Evolutionary conservation across 331 rosid genomes (phyloP).

Genomic region (Cydonia oblonga): DNA sequence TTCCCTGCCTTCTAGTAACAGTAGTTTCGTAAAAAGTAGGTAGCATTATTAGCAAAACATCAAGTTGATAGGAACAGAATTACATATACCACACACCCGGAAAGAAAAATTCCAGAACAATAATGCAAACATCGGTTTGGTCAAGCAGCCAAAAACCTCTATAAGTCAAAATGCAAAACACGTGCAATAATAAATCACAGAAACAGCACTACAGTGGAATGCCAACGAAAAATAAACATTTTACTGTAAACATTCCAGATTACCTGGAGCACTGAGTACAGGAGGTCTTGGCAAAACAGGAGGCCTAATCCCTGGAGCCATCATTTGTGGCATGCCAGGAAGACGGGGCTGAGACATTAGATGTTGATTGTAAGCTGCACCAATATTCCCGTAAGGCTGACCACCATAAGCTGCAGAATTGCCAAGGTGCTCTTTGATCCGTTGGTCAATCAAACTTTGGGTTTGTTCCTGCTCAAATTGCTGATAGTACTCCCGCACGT

Average conservation of each 20-base stretch:
- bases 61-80: neutral
- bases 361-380: conserved; percentile 76
- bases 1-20: neutral
- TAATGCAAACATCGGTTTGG: neutral
- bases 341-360: conserved; percentile 60
- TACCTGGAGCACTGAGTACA: conserved; percentile 64
- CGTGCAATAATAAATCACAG: neutral
- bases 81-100: neutral
- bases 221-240: neutral
- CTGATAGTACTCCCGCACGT: conserved; percentile 78
- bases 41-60: neutral
- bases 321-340: conserved; percentile 52
- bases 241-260: neutral
- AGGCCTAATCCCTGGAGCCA: conserved; percentile 61
- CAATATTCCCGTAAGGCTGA: conserved; percentile 52
- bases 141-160: neutral
- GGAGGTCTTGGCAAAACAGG: conserved; percentile 88
- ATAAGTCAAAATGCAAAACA: neutral
- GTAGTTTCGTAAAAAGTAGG: neutral
- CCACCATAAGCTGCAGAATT: conserved; percentile 57
- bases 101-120: neutral
- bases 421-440: conserved; percentile 95
- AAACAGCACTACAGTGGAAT: neutral
- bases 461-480: conserved; percentile 98
- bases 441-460: conserved; percentile 82